Percentiles rank a stretch among this genome's conserved stretches.
Conservation (phyloP, 257 asterid genomes). For the Przewalskia tangutica region DNA sequence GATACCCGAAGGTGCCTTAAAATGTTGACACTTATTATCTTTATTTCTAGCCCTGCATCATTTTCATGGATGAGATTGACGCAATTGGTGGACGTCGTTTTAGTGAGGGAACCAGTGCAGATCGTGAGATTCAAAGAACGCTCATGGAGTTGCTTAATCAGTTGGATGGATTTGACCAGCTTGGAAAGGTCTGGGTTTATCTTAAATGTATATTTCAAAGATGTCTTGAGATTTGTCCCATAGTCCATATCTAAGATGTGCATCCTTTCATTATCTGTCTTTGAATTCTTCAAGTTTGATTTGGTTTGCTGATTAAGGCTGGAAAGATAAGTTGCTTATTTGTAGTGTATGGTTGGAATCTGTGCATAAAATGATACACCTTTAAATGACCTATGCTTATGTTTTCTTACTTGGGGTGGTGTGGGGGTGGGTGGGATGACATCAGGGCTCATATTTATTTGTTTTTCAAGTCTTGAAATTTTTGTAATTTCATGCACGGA, state of each 20-base stretch:
- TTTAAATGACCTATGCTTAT: background rate
- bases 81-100: constrained; percentile 96
- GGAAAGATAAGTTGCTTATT: background rate
- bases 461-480: background rate
- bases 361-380: background rate
- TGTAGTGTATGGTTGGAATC: background rate
- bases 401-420: background rate
- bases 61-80: constrained; percentile 97
- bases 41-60: constrained; percentile 74
- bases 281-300: background rate
- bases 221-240: background rate
- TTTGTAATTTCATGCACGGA: background rate
- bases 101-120: constrained; percentile 98
- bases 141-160: constrained; percentile 94
- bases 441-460: background rate
- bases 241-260: background rate
- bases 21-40: background rate
- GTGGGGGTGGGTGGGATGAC: no score
- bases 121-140: constrained; percentile 95
- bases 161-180: constrained; percentile 94
- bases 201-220: background rate
- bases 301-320: background rate
- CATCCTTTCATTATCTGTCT: background rate
- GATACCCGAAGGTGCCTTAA: background rate
- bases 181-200: constrained; percentile 60